Evolutionary conservation across 257 asterid species (phyloP).

Genomic region (Asclepias syriaca): DNA sequence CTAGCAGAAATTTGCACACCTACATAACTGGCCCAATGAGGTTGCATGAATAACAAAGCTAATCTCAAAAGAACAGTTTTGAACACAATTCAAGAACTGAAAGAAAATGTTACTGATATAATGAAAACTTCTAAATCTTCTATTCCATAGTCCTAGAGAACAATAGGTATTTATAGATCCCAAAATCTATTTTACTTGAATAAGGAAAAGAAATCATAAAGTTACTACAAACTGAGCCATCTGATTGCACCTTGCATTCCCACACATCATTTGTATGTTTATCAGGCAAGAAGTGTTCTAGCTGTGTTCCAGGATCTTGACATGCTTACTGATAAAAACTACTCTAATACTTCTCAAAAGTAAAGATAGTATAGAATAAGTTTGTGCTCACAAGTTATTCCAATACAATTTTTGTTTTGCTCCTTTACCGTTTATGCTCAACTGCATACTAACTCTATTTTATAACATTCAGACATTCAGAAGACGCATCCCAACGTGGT

Average conservation of each 20-base stretch:
- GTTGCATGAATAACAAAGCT: no score
- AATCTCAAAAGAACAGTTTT: no score
- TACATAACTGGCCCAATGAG: no score
- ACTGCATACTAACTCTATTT: constrained; percentile 14
- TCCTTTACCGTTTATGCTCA: neutral
- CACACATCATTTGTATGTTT: neutral
- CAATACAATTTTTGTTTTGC: neutral
- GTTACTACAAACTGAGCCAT: neutral
- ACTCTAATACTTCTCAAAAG: neutral
- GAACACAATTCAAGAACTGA: no score
- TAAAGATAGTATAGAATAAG: neutral
- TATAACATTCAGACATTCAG: constrained; percentile 62
- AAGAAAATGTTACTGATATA: no score
- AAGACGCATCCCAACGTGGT: constrained; percentile 64
- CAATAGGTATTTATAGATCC: no score
- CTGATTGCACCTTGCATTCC: neutral
- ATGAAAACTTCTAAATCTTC: no score
- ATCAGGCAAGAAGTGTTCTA: neutral
- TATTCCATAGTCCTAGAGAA: no score
- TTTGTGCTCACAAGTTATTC: neutral
- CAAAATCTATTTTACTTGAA: no score
- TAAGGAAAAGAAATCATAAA: no score
- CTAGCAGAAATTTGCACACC: neutral
- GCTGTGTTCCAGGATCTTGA: neutral
- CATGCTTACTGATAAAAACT: neutral